Evolutionary conservation across 2,329 filamentous ascomycete genomes (phyloP), one percentile per base, ranked within the genome.

Genomic region (Thelonectria discophora): DNA sequence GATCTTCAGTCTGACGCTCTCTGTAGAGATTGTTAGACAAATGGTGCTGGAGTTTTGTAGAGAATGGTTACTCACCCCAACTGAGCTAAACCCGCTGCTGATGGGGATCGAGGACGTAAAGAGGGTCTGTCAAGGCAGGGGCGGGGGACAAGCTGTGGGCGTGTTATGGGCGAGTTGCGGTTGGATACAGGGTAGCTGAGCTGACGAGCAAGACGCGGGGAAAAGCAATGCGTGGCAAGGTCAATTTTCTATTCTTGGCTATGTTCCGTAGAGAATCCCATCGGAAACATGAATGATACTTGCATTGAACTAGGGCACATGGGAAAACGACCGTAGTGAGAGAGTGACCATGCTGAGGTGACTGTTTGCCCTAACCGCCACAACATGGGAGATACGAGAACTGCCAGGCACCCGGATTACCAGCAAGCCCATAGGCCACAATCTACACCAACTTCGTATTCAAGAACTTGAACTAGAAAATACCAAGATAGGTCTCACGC

Each of bases 1-100:
- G 69, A 72, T 72, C 67, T 69, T 64, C 62, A 64, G 62, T 64
- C 62, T 64, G 62, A 64, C 62, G 62, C 62, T 64, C 62, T 64
- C 62, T 63, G n/a, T 52, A 57, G 50, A 60, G 61, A 63, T 63
- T 37, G 61, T 63, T 63, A 63, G 61, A 63, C 56, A 45, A 37
- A 18, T 42, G 43, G 57, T 59, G 61, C 56, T 60, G 56, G 56
- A 60, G 61, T 60, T 60, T 63, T 63, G 17, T 8, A 20, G 55
- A 64, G 58, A 55, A 58, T 58, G 21, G 47, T 27, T 55, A 63
- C 60, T 60, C 60, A 69, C 70, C 69, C 69, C 69, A 72, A 72
- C 69, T 72, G 69, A 72, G 69, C 69, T 72, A 72, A 72, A 72
- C 69, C 69, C 69, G 69, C 21, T 47, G 65, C 68, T 66, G 67